These are phyloP conservation scores for Saposhnikovia divaricata DNA, from an alignment of 129 eudicot genomes.

Conservation along the genomic window DNA sequence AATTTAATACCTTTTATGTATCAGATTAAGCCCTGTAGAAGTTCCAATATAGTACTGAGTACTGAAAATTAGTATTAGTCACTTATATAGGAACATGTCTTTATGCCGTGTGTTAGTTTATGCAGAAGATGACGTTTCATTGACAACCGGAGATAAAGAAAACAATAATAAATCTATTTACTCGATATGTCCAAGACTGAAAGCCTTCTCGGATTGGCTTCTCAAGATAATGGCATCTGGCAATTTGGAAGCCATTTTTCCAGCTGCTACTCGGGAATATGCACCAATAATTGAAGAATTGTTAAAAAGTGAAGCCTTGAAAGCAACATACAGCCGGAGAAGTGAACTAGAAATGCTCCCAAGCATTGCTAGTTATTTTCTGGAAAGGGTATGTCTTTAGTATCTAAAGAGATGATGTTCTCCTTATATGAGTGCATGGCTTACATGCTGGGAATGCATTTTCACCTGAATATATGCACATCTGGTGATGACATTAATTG, in stretches of 20 bases:
- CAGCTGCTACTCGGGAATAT: slow-evolving; percentile 92
- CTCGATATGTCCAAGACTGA: slow-evolving; percentile 66
- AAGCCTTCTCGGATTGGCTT: slow-evolving; percentile 93
- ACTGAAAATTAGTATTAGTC: neutral
- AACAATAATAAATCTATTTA: slow-evolving; percentile 35
- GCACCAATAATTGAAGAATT: slow-evolving; percentile 92
- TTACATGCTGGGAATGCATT: neutral
- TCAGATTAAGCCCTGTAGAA: neutral
- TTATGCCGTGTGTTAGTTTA: neutral
- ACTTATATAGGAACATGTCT: neutral
- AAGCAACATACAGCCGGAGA: slow-evolving; percentile 81
- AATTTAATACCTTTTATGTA: neutral
- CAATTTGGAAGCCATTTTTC: slow-evolving; percentile 76
- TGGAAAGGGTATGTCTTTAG: slow-evolving; percentile 64
- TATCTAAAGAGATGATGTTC: neutral
- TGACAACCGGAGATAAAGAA: slow-evolving; percentile 29
- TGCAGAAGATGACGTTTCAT: slow-evolving; percentile 14
- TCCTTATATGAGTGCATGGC: neutral
- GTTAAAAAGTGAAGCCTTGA: slow-evolving; percentile 73
- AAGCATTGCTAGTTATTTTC: slow-evolving; percentile 66
- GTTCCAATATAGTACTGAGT: neutral
- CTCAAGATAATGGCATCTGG: slow-evolving; percentile 93
- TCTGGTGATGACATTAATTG: slow-evolving; percentile 41
- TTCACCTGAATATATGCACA: slow-evolving; percentile 14
- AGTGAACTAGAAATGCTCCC: slow-evolving; percentile 74